Evolutionary conservation across 1,139 yeast species (phyloP).

Genomic region (Zygosaccharomyces sapae): DNA sequence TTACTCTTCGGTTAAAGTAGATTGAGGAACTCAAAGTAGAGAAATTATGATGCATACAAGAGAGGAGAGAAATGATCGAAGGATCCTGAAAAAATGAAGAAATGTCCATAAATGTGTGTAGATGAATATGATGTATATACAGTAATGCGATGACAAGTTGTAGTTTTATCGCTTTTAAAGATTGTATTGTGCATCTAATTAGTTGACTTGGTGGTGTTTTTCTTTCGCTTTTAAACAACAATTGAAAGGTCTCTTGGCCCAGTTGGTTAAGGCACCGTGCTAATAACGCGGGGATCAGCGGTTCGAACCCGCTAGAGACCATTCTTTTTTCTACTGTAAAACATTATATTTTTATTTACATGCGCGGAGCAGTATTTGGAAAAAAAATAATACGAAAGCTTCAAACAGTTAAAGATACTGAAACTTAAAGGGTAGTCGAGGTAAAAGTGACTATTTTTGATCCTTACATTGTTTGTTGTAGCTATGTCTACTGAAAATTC

Average conservation of each 20-base stretch:
- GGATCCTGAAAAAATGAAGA: not conserved
- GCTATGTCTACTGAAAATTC: not conserved
- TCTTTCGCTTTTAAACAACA: not conserved
- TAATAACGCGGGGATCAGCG: slow-evolving; percentile 37
- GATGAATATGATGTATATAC: slow-evolving; percentile 1
- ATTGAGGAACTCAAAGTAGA: slow-evolving; percentile 38
- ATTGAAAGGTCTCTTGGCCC: slow-evolving; percentile 33
- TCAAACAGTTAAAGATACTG: not conserved
- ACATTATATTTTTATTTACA: not conserved
- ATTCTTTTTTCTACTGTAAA: slow-evolving; percentile 11
- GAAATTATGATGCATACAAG: slow-evolving; percentile 1
- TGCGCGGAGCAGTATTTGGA: not conserved
- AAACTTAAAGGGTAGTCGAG: too few relatives aligned
- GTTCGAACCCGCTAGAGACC: slow-evolving; percentile 37
- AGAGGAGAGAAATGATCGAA: not conserved
- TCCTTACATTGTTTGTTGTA: not conserved
- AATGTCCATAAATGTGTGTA: not conserved
- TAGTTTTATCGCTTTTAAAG: not conserved
- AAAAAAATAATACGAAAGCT: not conserved
- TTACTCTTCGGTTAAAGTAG: slow-evolving; percentile 82
- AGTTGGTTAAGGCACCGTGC: slow-evolving; percentile 37
- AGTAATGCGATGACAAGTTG: not conserved
- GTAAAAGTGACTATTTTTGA: too few relatives aligned
- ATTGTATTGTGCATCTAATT: too few relatives aligned
- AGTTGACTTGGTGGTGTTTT: too few relatives aligned